Percentiles rank a stretch among this genome's conserved stretches.
phyloP scores from a whole-genome alignment of 2,329 filamentous ascomycete genomes.

The Gnomoniopsis smithogilvyi region DNA sequence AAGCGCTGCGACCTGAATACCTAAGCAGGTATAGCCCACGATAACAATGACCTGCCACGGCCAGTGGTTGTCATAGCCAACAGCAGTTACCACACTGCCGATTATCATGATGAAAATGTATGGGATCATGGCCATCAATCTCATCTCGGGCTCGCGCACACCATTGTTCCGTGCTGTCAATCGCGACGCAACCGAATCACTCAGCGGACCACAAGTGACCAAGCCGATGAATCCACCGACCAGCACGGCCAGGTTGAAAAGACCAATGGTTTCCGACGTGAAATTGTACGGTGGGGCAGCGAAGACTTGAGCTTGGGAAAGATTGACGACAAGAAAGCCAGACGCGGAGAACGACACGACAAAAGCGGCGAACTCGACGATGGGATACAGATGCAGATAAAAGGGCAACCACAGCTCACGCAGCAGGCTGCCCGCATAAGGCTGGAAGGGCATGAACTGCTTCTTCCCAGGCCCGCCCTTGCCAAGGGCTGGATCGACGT shows the following conservation, averaged over 20 bases:
- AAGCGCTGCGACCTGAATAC: conserved; percentile 41
- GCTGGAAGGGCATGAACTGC: conserved; percentile 54
- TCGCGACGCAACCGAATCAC: conserved; percentile 38
- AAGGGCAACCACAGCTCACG: conserved; percentile 58
- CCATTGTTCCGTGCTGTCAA: conserved; percentile 40
- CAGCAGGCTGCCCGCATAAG: conserved; percentile 43
- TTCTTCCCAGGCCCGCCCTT: conserved; percentile 49
- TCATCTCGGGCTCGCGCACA: conserved; percentile 46
- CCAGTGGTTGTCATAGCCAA: conserved; percentile 46
- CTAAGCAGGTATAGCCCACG: conserved; percentile 39
- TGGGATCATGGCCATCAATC: conserved; percentile 40
- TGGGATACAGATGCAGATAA: conserved; percentile 60
- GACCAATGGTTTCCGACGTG: conserved; percentile 38
- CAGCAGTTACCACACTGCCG: conserved; percentile 40
- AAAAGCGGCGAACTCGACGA: conserved; percentile 60
- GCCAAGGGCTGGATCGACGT: conserved; percentile 52
- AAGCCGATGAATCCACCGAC: conserved; percentile 39
- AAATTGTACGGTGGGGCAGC: conserved; percentile 41
- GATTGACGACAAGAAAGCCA: conserved; percentile 52
- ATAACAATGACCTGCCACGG: conserved; percentile 46
- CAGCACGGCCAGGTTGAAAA: conserved; percentile 45
- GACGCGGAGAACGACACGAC: conserved; percentile 49
- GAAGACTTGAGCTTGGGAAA: conserved; percentile 49
- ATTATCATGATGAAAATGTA: conserved; percentile 43
- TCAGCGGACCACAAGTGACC: conserved; percentile 38